Evolutionary conservation across 1,284 basidiomycete genomes (phyloP).

Genomic region (Xerocomus minutiporus): DNA sequence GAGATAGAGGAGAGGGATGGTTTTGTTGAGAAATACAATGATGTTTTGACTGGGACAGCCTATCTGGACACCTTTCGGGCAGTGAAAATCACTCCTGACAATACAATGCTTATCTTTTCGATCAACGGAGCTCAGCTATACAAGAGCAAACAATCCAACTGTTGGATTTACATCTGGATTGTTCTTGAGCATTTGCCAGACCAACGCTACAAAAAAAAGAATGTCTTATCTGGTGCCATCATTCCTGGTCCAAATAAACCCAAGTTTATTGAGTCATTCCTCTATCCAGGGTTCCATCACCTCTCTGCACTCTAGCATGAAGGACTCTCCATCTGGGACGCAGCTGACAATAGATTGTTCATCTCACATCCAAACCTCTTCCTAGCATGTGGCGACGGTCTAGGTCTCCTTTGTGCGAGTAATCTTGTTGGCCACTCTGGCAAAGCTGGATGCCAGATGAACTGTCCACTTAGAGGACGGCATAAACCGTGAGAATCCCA

Average conservation of each 20-base stretch:
- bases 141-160: conserved; percentile 1
- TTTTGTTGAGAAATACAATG: neutral
- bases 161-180: conserved; percentile 11
- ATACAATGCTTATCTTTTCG: neutral
- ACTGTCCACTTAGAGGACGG: neutral
- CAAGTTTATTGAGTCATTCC: conserved; percentile 4
- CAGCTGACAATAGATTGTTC: neutral
- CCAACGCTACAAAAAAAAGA: conserved; percentile 4
- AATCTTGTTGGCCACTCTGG: conserved; percentile 4
- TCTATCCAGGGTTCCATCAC: conserved; percentile 1
- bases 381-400: neutral
- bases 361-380: neutral
- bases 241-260: conserved; percentile 8
- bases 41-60: neutral
- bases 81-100: neutral
- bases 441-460: neutral
- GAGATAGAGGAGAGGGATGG: neutral
- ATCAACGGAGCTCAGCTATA: conserved; percentile 6
- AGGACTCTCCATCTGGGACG: conserved; percentile 2
- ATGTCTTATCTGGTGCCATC: conserved; percentile 1
- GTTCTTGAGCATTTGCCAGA: neutral
- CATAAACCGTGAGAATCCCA: neutral
- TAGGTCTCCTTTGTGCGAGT: neutral
- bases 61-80: neutral
- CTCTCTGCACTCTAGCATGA: neutral